Conservation (phyloP, 2,329 filamentous ascomycete species). For the Curvularia hawaiiensis region DNA sequence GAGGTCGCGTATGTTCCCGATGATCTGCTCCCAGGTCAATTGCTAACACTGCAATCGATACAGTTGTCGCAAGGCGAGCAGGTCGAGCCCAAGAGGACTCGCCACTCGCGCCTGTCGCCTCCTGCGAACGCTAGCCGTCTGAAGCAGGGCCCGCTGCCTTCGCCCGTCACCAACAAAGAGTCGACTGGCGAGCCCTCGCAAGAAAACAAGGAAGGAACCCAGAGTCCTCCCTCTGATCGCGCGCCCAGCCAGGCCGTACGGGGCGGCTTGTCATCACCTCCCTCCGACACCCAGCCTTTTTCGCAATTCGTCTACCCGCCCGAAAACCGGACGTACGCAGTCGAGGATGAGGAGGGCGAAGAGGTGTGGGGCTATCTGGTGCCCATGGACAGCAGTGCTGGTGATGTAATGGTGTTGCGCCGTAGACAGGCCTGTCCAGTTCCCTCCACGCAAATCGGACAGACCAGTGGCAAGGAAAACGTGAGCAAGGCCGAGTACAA, state of each 20-base stretch:
- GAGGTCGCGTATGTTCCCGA: slow-evolving; percentile 67
- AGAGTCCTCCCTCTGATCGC: slow-evolving; percentile 63
- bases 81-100: slow-evolving; percentile 78
- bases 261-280: slow-evolving; percentile 61
- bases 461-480: slow-evolving; percentile 51
- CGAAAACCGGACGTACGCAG: slow-evolving; percentile 75
- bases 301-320: slow-evolving; percentile 82
- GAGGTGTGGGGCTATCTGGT: slow-evolving; percentile 97
- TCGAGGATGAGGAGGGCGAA: slow-evolving; percentile 81
- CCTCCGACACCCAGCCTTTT: slow-evolving; percentile 74
- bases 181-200: slow-evolving; percentile 63
- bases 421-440: slow-evolving; percentile 73
- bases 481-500: slow-evolving; percentile 60
- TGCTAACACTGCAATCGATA: slow-evolving; percentile 31
- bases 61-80: slow-evolving; percentile 71
- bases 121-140: slow-evolving; percentile 55
- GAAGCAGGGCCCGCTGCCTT: slow-evolving; percentile 68
- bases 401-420: slow-evolving; percentile 73
- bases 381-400: slow-evolving; percentile 74
- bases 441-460: slow-evolving; percentile 50
- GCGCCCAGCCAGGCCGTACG: slow-evolving; percentile 47
- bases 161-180: slow-evolving; percentile 74
- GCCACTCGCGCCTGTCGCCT: slow-evolving; percentile 69
- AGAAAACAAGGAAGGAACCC: slow-evolving; percentile 69
- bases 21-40: not conserved